Evolutionary conservation across 2,329 filamentous ascomycete genomes (phyloP), one percentile per base, ranked within the genome.

Genomic region (Lomentospora prolificans): DNA sequence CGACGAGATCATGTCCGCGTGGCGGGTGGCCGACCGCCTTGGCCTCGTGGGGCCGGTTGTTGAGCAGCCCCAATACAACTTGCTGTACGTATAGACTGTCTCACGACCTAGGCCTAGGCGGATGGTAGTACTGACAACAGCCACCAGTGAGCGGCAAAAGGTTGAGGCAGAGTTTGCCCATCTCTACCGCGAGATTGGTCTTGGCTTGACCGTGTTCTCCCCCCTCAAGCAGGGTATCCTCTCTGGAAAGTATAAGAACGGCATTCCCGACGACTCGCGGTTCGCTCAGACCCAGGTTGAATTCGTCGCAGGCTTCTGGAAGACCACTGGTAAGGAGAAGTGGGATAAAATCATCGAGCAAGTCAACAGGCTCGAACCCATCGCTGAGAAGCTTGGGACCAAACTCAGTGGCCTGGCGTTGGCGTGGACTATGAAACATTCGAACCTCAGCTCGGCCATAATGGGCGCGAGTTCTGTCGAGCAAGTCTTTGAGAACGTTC

Each of bases 21-120:
- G 79, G 72, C 72, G 79, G 12, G 74, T 81, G 58, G 80, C 84
- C 31, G 81, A 85, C 61, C 75, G 74, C 60, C 73, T 86, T 7
- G 74, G 77, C 12, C 71, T 87, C 41, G 77, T 86, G 58, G 82
- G 80, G 6, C 84, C 84, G 2, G 62, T 85, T 30, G 79, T 85
- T 69, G 84, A 87, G 68, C 84, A 87, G 69, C 83, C 83, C 1
- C 72, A 78, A 53, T 86, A 87, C 70, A 86, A 84, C 70, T 77
- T 86, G 69, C 73, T 86, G 12, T 56, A 39, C 33, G 54, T 55
- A 14, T 30, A n/a, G n/a, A n/a, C n/a, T n/a, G n/a, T n/a, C n/a
- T n/a, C n/a, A n/a, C n/a, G n/a, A n/a, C n/a, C n/a, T n/a, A n/a
- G n/a, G n/a, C n/a, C n/a, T n/a, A n/a, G n/a, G n/a, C n/a, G n/a